Conservation (phyloP, 768 basidiomycete genomes). For the Rhodotorula paludigena region DNA sequence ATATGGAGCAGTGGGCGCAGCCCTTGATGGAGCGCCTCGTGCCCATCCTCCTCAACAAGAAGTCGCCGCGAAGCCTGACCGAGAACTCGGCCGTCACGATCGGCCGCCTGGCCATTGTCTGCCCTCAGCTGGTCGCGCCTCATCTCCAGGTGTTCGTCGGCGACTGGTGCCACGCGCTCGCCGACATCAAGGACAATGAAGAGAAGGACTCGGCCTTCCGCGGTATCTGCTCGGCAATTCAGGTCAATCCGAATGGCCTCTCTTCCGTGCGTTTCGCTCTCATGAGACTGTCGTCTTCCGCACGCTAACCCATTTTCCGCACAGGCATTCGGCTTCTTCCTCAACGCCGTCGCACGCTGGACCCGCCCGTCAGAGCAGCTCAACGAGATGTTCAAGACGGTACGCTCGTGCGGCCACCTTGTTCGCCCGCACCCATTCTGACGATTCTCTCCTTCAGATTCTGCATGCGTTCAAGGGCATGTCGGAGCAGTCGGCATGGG, state of each 20-base stretch:
- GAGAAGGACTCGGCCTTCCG: constrained; percentile 99
- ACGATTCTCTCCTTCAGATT: constrained; percentile 51
- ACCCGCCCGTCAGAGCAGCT: constrained; percentile 83
- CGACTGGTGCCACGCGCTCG: constrained; percentile 84
- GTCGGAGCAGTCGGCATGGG: constrained; percentile 72
- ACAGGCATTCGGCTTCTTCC: constrained; percentile 93
- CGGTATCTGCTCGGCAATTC: constrained; percentile 91
- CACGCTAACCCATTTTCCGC: background rate
- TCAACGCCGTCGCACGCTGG: constrained; percentile 96
- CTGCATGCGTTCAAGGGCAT: constrained; percentile 85
- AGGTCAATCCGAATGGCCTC: constrained; percentile 78
- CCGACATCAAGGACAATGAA: constrained; percentile 98
- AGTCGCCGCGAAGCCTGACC: constrained; percentile 85
- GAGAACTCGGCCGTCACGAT: constrained; percentile 99
- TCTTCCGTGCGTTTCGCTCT: constrained; percentile 11
- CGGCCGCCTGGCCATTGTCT: constrained; percentile 89
- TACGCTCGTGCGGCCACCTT: constrained; percentile 37
- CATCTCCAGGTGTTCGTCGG: constrained; percentile 56
- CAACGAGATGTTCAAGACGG: constrained; percentile 82
- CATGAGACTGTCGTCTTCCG: too few species aligned
- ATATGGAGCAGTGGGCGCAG: constrained; percentile 88
- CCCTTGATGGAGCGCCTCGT: constrained; percentile 81
- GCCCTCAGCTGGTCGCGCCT: constrained; percentile 80
- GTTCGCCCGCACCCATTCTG: background rate
- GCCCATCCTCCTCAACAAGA: constrained; percentile 84